Evolutionary conservation across 1,284 basidiomycete genomes (phyloP).

Genomic region (Trichosporon faecale): DNA sequence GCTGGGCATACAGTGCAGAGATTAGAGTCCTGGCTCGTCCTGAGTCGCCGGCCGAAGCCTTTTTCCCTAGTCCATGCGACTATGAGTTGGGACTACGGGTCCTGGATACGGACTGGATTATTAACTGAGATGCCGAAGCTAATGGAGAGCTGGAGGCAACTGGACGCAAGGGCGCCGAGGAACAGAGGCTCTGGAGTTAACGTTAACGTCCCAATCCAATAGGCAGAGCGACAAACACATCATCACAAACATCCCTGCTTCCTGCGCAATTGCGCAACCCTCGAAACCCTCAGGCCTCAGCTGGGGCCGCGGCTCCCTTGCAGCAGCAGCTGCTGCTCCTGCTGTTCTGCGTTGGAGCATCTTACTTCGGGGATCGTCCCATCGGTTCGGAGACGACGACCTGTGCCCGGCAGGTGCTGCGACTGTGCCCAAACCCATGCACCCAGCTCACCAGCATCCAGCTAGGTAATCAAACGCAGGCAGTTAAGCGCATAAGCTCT

Average conservation of each 20-base stretch:
- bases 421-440: not conserved
- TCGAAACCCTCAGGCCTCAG: not conserved
- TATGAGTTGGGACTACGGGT: not conserved
- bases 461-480: not conserved
- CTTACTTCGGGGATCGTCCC: constrained; percentile 6
- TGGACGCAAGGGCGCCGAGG: not conserved
- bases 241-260: not conserved
- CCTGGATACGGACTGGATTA: not conserved
- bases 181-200: not conserved
- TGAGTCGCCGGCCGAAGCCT: not conserved
- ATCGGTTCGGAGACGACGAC: constrained; percentile 3
- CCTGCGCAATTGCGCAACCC: not conserved
- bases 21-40: not conserved
- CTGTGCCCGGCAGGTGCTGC: not conserved
- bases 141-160: not conserved
- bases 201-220: constrained; percentile 6
- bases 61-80: not conserved
- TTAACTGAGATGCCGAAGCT: constrained; percentile 5
- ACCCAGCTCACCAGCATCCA: not conserved
- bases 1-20: not conserved
- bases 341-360: not conserved
- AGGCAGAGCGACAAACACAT: constrained; percentile 6
- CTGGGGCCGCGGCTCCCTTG: not conserved
- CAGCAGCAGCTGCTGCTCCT: not conserved
- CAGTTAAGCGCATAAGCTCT: not conserved